phyloP scores from a whole-genome alignment of 495 filamentous ascomycete species.

The Aspergillus diversus region DNA sequence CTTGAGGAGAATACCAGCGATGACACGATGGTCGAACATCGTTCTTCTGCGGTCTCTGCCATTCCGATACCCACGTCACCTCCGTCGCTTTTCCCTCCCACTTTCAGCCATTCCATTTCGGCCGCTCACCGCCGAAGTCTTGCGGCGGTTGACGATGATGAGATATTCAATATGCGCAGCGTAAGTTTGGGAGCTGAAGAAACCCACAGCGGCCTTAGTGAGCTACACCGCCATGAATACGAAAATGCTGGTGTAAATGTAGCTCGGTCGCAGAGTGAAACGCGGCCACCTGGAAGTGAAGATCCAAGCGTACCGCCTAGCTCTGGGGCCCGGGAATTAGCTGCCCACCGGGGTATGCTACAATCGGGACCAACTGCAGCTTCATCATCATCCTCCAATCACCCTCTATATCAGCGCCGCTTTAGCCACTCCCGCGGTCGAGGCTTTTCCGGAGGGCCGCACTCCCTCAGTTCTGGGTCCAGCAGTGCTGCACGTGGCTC shows the following conservation, averaged over 20 bases:
- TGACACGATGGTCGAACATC: constrained; percentile 47
- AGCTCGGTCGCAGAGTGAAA: constrained; percentile 34
- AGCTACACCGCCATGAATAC: constrained; percentile 52
- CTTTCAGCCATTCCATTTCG: constrained; percentile 73
- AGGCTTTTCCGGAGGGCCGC: constrained; percentile 44
- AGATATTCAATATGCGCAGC: constrained; percentile 70
- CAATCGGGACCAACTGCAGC: constrained; percentile 42
- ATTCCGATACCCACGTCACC: constrained; percentile 87
- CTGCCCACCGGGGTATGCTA: constrained; percentile 37
- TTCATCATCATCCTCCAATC: constrained; percentile 36
- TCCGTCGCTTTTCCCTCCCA: constrained; percentile 62
- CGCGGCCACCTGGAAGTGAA: constrained; percentile 32
- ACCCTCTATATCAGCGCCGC: constrained; percentile 45
- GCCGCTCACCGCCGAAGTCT: constrained; percentile 69
- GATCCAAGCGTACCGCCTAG: constrained; percentile 46
- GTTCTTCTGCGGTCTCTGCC: constrained; percentile 59
- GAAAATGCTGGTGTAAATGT: constrained; percentile 27
- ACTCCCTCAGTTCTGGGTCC: constrained; percentile 49
- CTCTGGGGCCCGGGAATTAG: constrained; percentile 43
- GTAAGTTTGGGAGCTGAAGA: constrained; percentile 77
- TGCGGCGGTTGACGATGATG: constrained; percentile 59
- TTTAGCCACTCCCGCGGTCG: constrained; percentile 47
- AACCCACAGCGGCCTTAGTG: constrained; percentile 59
- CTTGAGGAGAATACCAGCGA: constrained; percentile 42
- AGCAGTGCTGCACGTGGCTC: constrained; percentile 46